phyloP scores from a whole-genome alignment of 108 stramenopile species.

The Cyclotella kingstonii region DNA sequence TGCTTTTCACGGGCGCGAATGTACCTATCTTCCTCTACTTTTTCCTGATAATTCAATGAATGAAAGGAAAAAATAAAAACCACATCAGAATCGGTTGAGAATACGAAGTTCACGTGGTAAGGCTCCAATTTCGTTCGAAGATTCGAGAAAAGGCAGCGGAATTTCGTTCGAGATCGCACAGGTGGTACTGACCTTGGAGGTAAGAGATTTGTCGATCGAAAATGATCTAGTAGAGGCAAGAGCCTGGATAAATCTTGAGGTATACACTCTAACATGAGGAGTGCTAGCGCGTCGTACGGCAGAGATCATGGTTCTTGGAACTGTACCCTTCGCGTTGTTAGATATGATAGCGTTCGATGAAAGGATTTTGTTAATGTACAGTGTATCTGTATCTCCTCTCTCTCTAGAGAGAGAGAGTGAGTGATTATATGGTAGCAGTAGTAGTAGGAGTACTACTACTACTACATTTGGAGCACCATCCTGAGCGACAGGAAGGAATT shows the following conservation, averaged over 20 bases:
- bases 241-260: conserved; percentile 10
- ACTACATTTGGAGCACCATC: too few species aligned
- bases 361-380: conserved; percentile 2
- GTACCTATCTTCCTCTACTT: conserved; percentile 47
- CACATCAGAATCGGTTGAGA: too few species aligned
- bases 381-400: too few species aligned
- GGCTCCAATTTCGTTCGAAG: too few species aligned
- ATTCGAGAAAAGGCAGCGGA: too few species aligned
- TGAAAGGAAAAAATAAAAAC: background rate
- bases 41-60: conserved; percentile 23
- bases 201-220: conserved; percentile 13
- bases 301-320: conserved; percentile 29
- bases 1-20: conserved; percentile 42
- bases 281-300: conserved; percentile 17
- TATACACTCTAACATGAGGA: conserved; percentile 12
- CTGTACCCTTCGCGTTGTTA: too few species aligned
- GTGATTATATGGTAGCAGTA: too few species aligned
- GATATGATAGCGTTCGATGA: background rate
- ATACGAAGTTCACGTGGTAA: too few species aligned
- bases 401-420: too few species aligned
- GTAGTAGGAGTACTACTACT: too few species aligned
- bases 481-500: too few species aligned
- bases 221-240: conserved; percentile 23
- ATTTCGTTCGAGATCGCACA: too few species aligned
- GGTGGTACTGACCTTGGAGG: conserved; percentile 19